Percentiles rank a stretch among this genome's conserved stretches.
Evolutionary conservation across 2,329 filamentous ascomycete genomes (phyloP).

Genomic region (Ophiostoma populinum): DNA sequence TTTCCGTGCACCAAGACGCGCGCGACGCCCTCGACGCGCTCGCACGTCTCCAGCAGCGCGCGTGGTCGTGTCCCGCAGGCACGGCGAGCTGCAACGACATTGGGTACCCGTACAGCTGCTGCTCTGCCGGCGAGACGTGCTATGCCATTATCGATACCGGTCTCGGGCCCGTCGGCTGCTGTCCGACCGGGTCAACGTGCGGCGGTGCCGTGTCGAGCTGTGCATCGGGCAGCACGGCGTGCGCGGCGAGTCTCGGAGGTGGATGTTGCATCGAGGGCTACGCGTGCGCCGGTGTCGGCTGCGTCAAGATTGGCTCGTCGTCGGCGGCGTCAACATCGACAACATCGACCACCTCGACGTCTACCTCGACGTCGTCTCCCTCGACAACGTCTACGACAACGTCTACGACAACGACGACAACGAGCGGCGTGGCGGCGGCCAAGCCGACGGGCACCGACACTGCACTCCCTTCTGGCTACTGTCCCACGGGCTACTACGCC

Average conservation of each 20-base stretch:
- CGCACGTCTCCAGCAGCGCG: conserved; percentile 33
- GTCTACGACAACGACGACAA: conserved; percentile 20
- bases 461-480: conserved; percentile 30
- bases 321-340: conserved; percentile 17
- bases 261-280: conserved; percentile 63
- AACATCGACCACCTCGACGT: conserved; percentile 21
- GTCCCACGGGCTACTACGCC: conserved; percentile 82
- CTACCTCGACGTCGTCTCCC: conserved; percentile 22
- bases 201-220: conserved; percentile 46
- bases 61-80: conserved; percentile 47
- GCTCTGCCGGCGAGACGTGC: conserved; percentile 47
- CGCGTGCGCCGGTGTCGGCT: conserved; percentile 51
- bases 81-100: conserved; percentile 49
- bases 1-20: conserved; percentile 26
- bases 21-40: conserved; percentile 21
- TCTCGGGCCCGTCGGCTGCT: conserved; percentile 57
- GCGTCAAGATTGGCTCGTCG: conserved; percentile 23
- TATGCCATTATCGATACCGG: conserved; percentile 43
- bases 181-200: conserved; percentile 47
- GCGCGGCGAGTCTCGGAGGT: conserved; percentile 46
- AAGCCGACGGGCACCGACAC: no score
- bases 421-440: no score
- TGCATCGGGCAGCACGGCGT: conserved; percentile 42
- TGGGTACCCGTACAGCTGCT: conserved; percentile 55
- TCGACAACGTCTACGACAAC: conserved; percentile 23